These are phyloP conservation scores for Meyerozyma elateridarum DNA, from an alignment of 1,139 yeast genomes.

Conservation along the genomic window DNA sequence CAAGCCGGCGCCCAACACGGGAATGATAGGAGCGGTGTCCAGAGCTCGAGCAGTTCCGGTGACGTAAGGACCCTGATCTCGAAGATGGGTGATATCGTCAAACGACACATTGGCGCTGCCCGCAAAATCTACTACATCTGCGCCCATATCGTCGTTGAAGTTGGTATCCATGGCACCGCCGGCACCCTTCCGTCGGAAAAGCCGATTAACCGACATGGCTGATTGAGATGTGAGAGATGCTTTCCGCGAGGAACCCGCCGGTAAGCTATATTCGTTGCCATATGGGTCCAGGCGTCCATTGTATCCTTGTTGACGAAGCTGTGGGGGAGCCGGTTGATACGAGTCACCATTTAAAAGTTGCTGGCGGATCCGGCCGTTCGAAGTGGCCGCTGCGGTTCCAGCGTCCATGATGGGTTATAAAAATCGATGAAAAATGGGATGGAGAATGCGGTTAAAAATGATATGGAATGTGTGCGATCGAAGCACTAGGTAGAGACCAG, in stretches of 20 bases:
- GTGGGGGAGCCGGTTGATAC: slow-evolving; percentile 7
- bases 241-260: slow-evolving; percentile 22
- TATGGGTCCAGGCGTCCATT: slow-evolving; percentile 3
- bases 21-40: slow-evolving; percentile 72
- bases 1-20: slow-evolving; percentile 42
- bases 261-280: not conserved
- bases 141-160: slow-evolving; percentile 52
- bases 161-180: slow-evolving; percentile 22
- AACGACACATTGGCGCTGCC: slow-evolving; percentile 47
- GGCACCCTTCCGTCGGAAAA: slow-evolving; percentile 40
- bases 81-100: slow-evolving; percentile 56
- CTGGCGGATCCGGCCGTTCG: slow-evolving; percentile 27
- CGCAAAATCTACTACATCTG: slow-evolving; percentile 39
- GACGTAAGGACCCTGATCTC: slow-evolving; percentile 64
- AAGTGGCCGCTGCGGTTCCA: slow-evolving; percentile 14
- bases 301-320: slow-evolving; percentile 1
- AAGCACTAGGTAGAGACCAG: too few species aligned
- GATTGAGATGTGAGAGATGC: slow-evolving; percentile 44
- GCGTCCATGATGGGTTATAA: slow-evolving; percentile 15
- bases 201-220: slow-evolving; percentile 30
- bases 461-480: too few species aligned
- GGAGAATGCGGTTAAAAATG: too few species aligned
- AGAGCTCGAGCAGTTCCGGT: slow-evolving; percentile 29
- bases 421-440: not conserved
- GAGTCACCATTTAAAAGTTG: slow-evolving; percentile 31